Conservation (phyloP, 2,329 filamentous ascomycete species). For the Byssothecium circinans region DNA sequence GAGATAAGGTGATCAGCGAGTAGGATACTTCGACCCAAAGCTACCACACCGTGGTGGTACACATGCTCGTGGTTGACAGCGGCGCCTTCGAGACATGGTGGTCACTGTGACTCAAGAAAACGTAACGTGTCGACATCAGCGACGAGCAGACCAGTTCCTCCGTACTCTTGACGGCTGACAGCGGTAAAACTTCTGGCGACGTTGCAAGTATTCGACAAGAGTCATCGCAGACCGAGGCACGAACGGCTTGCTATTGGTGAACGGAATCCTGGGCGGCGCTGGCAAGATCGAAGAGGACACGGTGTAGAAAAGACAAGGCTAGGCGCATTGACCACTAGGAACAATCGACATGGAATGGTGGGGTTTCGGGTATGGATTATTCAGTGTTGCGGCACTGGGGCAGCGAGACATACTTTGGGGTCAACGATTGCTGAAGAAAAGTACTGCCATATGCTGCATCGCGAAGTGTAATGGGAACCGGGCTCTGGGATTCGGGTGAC, state of each 20-base stretch:
- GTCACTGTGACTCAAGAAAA: not conserved
- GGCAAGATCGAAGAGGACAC: constrained; percentile 1
- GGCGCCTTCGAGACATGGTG: too few relatives aligned
- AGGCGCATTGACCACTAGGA: constrained; percentile 11
- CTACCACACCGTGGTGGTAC: too few relatives aligned
- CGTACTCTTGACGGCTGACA: not conserved
- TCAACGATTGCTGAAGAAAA: too few relatives aligned
- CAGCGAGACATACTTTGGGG: too few relatives aligned
- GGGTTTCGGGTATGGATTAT: too few relatives aligned
- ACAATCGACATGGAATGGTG: not conserved
- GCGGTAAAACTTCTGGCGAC: constrained; percentile 10
- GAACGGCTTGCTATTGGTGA: not conserved
- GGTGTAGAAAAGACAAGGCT: constrained; percentile 1
- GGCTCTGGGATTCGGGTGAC: not conserved
- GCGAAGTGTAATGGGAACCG: too few relatives aligned
- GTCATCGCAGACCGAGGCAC: not conserved
- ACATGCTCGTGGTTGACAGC: too few relatives aligned
- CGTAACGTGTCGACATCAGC: not conserved
- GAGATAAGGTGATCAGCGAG: too few relatives aligned
- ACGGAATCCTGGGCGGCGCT: not conserved
- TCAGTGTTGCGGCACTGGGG: too few relatives aligned
- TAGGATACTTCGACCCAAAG: too few relatives aligned
- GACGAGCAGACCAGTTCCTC: not conserved
- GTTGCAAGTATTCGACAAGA: constrained; percentile 3
- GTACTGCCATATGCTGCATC: too few relatives aligned